These are phyloP conservation scores for Poa pratensis DNA, from an alignment of 176 grass and related monocot species.

Conservation along the genomic window DNA sequence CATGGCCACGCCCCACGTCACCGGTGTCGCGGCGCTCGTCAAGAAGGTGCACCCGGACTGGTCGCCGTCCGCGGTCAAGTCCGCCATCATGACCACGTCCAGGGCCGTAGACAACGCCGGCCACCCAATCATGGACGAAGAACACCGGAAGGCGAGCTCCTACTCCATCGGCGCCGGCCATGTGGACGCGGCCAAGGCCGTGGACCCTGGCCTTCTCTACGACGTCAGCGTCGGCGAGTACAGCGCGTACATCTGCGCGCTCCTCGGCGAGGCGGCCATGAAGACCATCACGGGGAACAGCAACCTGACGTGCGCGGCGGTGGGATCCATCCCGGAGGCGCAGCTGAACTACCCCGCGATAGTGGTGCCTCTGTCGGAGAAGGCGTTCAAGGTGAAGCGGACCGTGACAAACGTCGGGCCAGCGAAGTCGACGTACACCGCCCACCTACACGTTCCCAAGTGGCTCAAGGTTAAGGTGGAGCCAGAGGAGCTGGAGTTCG, in stretches of 20 bases:
- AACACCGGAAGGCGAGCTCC: constrained; percentile 35
- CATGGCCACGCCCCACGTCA: constrained; percentile 72
- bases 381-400: constrained; percentile 35
- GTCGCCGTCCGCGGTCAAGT: constrained; percentile 66
- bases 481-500: constrained; percentile 46
- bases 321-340: constrained; percentile 25
- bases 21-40: constrained; percentile 56
- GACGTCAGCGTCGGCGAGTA: constrained; percentile 49
- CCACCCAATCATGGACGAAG: constrained; percentile 53
- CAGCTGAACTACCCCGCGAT: constrained; percentile 69
- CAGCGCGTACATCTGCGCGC: constrained; percentile 52
- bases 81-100: constrained; percentile 74
- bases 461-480: constrained; percentile 40
- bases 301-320: constrained; percentile 31
- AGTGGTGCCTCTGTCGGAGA: constrained; percentile 16
- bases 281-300: neutral
- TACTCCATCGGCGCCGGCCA: constrained; percentile 64
- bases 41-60: constrained; percentile 61
- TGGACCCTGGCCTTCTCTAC: constrained; percentile 70
- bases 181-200: constrained; percentile 37
- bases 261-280: constrained; percentile 37
- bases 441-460: constrained; percentile 14
- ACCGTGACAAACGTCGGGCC: constrained; percentile 61
- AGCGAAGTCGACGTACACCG: constrained; percentile 29
- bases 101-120: constrained; percentile 36